Conservation (phyloP, 177 flowering plant species). For the Vitis hybrid region DNA sequence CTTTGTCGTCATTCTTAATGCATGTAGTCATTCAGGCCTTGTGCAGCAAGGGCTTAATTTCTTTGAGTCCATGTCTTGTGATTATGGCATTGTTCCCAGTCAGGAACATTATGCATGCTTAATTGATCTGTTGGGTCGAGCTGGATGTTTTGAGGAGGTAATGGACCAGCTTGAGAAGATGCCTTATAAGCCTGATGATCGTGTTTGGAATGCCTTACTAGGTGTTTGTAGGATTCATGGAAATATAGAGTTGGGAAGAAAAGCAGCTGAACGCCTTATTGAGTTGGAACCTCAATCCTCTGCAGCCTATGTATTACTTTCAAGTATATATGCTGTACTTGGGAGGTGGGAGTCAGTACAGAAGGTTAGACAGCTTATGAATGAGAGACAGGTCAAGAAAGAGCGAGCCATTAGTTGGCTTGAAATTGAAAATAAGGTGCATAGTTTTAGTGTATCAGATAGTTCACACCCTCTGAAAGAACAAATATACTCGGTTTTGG, state of each 20-base stretch:
- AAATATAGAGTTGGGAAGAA: slow-evolving; percentile 43
- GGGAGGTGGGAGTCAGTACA: slow-evolving; percentile 53
- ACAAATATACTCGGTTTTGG: slow-evolving; percentile 41
- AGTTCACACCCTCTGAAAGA: slow-evolving; percentile 30
- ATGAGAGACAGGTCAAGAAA: slow-evolving; percentile 43
- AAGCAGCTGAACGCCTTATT: slow-evolving; percentile 52
- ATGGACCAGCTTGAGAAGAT: slow-evolving; percentile 42
- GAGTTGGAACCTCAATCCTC: slow-evolving; percentile 54
- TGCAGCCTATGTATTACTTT: slow-evolving; percentile 50
- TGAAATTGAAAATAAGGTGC: slow-evolving; percentile 44
- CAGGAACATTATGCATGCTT: slow-evolving; percentile 74
- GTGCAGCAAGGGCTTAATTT: slow-evolving; percentile 51
- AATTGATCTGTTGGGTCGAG: slow-evolving; percentile 52
- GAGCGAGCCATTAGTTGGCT: slow-evolving; percentile 61
- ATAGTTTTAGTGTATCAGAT: slow-evolving; percentile 42
- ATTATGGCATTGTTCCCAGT: slow-evolving; percentile 48
- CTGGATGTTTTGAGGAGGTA: slow-evolving; percentile 43
- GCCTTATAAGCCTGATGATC: slow-evolving; percentile 46
- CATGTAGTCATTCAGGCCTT: slow-evolving; percentile 69
- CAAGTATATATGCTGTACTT: slow-evolving; percentile 42
- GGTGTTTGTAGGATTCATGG: slow-evolving; percentile 50
- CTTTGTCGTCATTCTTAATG: slow-evolving; percentile 55
- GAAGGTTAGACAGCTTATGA: slow-evolving; percentile 51
- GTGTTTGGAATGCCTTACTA: slow-evolving; percentile 51
- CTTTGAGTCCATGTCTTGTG: slow-evolving; percentile 45